Conservation (phyloP, 495 filamentous ascomycete species). For the Penicillium roqueforti region DNA sequence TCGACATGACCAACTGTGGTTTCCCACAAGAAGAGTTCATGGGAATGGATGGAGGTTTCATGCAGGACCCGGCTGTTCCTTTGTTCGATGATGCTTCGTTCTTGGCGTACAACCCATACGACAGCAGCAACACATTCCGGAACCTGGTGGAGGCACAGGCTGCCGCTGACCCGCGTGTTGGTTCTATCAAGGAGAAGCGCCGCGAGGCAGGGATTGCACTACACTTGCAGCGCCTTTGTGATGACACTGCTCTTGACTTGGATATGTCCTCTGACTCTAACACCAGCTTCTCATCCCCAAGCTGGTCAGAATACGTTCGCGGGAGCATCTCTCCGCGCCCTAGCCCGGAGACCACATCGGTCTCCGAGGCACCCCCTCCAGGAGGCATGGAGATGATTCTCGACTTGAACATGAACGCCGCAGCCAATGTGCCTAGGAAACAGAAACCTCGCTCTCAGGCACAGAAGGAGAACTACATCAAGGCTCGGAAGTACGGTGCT, state of each 20-base stretch:
- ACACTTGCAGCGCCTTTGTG: slow-evolving; percentile 38
- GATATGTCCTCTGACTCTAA: slow-evolving; percentile 33
- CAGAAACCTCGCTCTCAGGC: slow-evolving; percentile 44
- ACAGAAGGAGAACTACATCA: slow-evolving; percentile 48
- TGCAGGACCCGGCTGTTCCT: slow-evolving; percentile 20
- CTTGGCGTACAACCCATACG: slow-evolving; percentile 21
- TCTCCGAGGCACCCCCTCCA: slow-evolving; percentile 11
- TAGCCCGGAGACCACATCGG: slow-evolving; percentile 21
- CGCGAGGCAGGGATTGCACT: slow-evolving; percentile 42
- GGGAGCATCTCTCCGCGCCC: slow-evolving; percentile 25
- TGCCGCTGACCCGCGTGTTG: slow-evolving; percentile 29
- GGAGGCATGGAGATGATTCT: slow-evolving; percentile 40
- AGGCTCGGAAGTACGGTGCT: slow-evolving; percentile 43
- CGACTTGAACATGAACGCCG: slow-evolving; percentile 47
- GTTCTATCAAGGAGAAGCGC: slow-evolving; percentile 43
- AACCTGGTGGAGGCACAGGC: slow-evolving; percentile 41
- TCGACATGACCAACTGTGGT: slow-evolving; percentile 29
- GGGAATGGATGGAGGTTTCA: slow-evolving; percentile 22
- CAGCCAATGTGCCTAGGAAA: slow-evolving; percentile 42
- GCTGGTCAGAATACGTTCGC: slow-evolving; percentile 33
- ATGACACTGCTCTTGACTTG: slow-evolving; percentile 27
- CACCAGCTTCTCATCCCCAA: slow-evolving; percentile 37
- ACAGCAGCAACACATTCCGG: slow-evolving; percentile 27
- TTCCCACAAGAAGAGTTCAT: slow-evolving; percentile 19
- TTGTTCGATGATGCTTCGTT: slow-evolving; percentile 27